Percentiles rank a stretch among this genome's conserved stretches.
Conservation (phyloP, 2,329 filamentous ascomycete genomes). For the Paradendryphiella salina region DNA sequence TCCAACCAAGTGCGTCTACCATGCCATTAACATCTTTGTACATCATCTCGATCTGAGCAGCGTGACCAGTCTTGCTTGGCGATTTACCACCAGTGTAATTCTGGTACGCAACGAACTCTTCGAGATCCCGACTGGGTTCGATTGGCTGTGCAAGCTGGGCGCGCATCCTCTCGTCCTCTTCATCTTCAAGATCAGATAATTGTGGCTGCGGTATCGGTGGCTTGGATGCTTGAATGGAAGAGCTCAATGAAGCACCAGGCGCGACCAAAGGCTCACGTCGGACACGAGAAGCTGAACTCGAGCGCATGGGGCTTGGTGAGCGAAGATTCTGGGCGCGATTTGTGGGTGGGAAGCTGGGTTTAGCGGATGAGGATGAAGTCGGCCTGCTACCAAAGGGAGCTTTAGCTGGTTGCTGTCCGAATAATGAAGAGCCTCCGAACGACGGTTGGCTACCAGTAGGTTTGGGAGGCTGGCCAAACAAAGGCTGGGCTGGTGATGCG, state of each 20-base stretch:
- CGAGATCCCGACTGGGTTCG: constrained; percentile 63
- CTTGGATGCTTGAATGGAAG: constrained; percentile 39
- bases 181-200: constrained; percentile 47
- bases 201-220: constrained; percentile 46
- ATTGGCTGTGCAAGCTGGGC: constrained; percentile 63
- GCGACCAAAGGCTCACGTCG: constrained; percentile 40
- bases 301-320: constrained; percentile 72
- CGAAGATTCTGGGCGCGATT: constrained; percentile 57
- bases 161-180: constrained; percentile 71
- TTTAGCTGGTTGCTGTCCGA: constrained; percentile 23
- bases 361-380: constrained; percentile 4
- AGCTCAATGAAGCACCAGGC: constrained; percentile 37
- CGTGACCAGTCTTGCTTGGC: constrained; percentile 47
- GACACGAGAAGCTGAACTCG: constrained; percentile 55
- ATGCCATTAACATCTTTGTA: constrained; percentile 89
- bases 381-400: constrained; percentile 11
- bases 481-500: constrained; percentile 24
- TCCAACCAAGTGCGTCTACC: constrained; percentile 90
- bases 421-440: constrained; percentile 18
- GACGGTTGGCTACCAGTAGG: constrained; percentile 12
- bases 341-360: constrained; percentile 57
- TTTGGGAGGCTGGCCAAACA: constrained; percentile 22
- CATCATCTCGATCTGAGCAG: constrained; percentile 55
- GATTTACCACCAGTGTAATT: constrained; percentile 49
- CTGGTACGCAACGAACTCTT: constrained; percentile 66